Evolutionary conservation across 2,329 filamentous ascomycete species (phyloP).

Genomic region (Trichoderma brevicompactum): DNA sequence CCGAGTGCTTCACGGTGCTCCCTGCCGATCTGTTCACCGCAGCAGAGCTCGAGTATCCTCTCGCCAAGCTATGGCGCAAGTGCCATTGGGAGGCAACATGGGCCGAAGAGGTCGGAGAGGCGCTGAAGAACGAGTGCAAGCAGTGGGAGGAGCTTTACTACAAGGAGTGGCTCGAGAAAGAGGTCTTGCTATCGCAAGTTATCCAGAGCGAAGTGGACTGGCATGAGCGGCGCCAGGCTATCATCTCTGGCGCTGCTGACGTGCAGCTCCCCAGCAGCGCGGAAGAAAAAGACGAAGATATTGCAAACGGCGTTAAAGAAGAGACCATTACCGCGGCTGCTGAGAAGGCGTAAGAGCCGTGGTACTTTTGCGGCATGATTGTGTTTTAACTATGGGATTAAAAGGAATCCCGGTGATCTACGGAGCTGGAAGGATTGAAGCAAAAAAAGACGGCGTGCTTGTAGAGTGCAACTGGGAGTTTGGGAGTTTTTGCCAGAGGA

Average conservation of each 20-base stretch:
- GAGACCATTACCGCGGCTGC: neutral
- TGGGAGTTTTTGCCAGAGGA: slow-evolving; percentile 15
- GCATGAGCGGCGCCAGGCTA: slow-evolving; percentile 60
- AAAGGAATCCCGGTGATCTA: neutral
- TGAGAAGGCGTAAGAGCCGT: neutral
- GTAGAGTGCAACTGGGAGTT: slow-evolving; percentile 6
- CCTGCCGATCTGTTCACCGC: slow-evolving; percentile 64
- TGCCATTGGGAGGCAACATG: slow-evolving; percentile 74
- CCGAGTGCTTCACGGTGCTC: slow-evolving; percentile 62
- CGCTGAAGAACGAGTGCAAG: slow-evolving; percentile 67
- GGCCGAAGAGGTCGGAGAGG: slow-evolving; percentile 69
- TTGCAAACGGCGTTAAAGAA: slow-evolving; percentile 34
- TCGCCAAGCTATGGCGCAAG: slow-evolving; percentile 66
- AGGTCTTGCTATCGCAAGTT: slow-evolving; percentile 75
- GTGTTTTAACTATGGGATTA: neutral
- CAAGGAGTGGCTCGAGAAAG: slow-evolving; percentile 79
- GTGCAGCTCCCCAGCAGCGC: slow-evolving; percentile 47
- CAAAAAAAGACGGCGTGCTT: slow-evolving; percentile 2
- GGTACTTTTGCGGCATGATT: neutral
- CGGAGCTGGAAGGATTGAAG: neutral
- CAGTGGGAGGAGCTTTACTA: slow-evolving; percentile 68
- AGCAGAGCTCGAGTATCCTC: slow-evolving; percentile 65
- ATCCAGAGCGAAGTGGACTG: slow-evolving; percentile 69
- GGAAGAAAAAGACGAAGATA: slow-evolving; percentile 38
- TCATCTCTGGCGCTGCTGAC: slow-evolving; percentile 55